Evolutionary conservation across 495 filamentous ascomycete genomes (phyloP).

Genomic region (Cercophora samala): DNA sequence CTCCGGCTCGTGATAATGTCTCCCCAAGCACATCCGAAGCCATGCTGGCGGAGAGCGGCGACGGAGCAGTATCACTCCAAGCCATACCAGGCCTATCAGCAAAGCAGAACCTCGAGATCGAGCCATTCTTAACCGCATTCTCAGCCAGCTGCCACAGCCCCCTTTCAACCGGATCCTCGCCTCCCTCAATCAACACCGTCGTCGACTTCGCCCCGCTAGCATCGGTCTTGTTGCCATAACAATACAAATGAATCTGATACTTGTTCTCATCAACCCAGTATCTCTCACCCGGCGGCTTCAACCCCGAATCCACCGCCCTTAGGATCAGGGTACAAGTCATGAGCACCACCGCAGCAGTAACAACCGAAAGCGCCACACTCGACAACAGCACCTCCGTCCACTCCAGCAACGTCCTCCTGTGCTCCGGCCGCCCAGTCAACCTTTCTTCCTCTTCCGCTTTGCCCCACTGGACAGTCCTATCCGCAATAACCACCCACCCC

Average conservation of each 20-base stretch:
- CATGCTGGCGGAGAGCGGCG: conserved; percentile 88
- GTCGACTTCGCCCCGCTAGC: conserved; percentile 48
- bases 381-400: conserved; percentile 82
- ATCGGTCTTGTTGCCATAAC: conserved; percentile 63
- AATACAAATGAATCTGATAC: conserved; percentile 83
- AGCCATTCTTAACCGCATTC: conserved; percentile 63
- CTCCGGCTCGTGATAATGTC: conserved; percentile 73
- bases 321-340: conserved; percentile 76
- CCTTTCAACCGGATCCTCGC: conserved; percentile 71
- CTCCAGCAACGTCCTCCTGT: conserved; percentile 72
- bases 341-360: conserved; percentile 63
- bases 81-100: conserved; percentile 88
- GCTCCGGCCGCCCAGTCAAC: conserved; percentile 85
- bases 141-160: conserved; percentile 69
- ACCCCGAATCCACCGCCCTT: conserved; percentile 68
- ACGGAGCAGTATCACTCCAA: conserved; percentile 89
- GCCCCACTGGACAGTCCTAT: conserved; percentile 78
- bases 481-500: conserved; percentile 41
- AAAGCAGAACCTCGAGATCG: conserved; percentile 86
- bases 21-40: conserved; percentile 80
- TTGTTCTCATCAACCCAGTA: conserved; percentile 77
- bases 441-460: conserved; percentile 90
- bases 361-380: conserved; percentile 60
- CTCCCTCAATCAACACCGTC: conserved; percentile 81
- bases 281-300: conserved; percentile 64